phyloP scores from a whole-genome alignment of 345 rosid genomes.

The Leavenworthia alabamica region DNA sequence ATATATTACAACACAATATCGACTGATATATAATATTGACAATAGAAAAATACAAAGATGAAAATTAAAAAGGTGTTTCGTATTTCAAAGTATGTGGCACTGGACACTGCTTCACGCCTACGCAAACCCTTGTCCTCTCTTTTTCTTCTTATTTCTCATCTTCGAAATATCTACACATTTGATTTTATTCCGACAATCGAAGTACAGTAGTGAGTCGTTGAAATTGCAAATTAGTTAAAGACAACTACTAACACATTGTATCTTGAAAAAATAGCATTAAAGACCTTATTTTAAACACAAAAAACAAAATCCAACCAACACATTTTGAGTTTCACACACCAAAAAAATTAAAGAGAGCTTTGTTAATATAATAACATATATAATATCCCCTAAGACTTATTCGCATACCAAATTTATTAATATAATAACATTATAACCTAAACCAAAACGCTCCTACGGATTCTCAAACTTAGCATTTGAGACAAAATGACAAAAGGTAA shows the following conservation, averaged over 20 bases:
- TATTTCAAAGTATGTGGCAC: conserved; percentile 20
- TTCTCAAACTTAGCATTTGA: background rate
- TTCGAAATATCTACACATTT: background rate
- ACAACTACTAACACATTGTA: conserved; percentile 17
- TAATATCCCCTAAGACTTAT: conserved; percentile 10
- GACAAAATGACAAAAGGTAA: background rate
- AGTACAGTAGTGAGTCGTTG: conserved; percentile 1
- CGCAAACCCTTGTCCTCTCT: conserved; percentile 6
- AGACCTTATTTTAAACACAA: conserved; percentile 3
- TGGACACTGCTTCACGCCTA: conserved; percentile 36
- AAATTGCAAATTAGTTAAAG: conserved; percentile 4
- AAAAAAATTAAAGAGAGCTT: conserved; percentile 29
- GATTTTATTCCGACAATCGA: conserved; percentile 8
- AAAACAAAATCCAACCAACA: conserved; percentile 17
- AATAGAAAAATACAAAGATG: background rate
- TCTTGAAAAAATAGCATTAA: background rate
- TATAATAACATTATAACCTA: conserved; percentile 15
- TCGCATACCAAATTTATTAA: conserved; percentile 1
- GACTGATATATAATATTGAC: too few relatives aligned
- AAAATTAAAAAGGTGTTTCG: background rate
- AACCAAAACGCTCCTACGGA: background rate
- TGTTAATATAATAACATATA: background rate
- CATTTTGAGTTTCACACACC: conserved; percentile 11
- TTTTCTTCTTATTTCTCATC: background rate
- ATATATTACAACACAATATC: too few relatives aligned